Base-by-base conservation (phyloP, 2,329 filamentous ascomycete species). In the Sporothrix brunneoviolacea region DNA sequence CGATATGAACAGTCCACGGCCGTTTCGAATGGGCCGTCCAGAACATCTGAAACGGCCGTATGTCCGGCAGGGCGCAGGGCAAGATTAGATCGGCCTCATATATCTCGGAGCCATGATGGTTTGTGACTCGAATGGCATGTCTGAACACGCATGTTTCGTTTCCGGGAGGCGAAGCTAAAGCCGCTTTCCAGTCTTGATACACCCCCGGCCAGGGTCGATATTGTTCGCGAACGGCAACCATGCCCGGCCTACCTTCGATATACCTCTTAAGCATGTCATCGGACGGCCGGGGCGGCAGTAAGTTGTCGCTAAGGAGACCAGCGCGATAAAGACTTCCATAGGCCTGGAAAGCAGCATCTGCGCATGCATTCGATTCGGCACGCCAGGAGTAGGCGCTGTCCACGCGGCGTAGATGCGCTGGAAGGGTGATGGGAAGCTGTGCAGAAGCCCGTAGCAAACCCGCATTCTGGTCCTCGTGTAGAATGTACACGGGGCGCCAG, bases 291-390 rank as follows among this genome's bases (percentile, higher is more conserved):
- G 75, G 68, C 8, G 91, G 91, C 36, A 95, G 71, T 0, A 96
- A 67, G 58, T 95, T 75, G 13, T 94, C 79, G 54, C 88, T 90
- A 1, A 97, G 66, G 5, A 96, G 70, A 0, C 85, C 84, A 22
- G 78, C 83, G 8, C 77, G 59, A 61, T 91, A 82, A 0, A 97
- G 71, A 5, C 72, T 73, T 19, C 79, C 67, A 61, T 91, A 95
- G 1, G 90, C 87, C 60, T 88, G 79, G 54, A 95, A 93, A 0
- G 88, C 86, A 1, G 85, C 88, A 64, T 96, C 91, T 61, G 86
- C 88, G 57, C 74, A 82, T 0, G 90, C 89, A 57, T 80, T 82
- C 51, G 74, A 78, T 60, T 93, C 84, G 0, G 82, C 86, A 10
- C 58, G 65, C 90, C 90, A 96, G n/a, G 64, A 55, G 32, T 62